phyloP scores from a whole-genome alignment of 768 basidiomycete genomes.

The Gymnopilus dilepis region DNA sequence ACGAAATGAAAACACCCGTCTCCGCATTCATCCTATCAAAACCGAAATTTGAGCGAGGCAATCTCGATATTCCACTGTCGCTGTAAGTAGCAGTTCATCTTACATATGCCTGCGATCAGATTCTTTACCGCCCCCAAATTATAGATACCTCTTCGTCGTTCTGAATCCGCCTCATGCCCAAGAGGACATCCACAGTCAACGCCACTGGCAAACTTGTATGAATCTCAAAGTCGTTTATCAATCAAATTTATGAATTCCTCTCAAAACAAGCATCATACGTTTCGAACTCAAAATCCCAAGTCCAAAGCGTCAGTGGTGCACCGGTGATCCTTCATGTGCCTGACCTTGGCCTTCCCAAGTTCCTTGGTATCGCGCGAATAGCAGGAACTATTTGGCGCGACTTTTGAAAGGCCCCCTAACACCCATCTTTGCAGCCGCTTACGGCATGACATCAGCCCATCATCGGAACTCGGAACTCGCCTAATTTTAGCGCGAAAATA shows the following conservation, averaged over 20 bases:
- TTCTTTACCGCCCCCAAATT: not conserved
- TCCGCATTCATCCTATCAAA: not conserved
- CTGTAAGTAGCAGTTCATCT: not conserved
- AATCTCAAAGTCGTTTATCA: too few species aligned
- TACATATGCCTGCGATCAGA: not conserved
- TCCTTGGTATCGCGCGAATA: not conserved
- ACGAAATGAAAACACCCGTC: not conserved
- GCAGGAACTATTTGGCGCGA: too few species aligned
- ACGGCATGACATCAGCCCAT: slow-evolving; percentile 1
- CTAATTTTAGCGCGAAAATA: not conserved
- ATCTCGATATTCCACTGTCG: not conserved
- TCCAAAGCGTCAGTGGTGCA: too few species aligned
- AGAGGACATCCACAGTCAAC: too few species aligned
- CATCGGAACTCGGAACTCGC: not conserved
- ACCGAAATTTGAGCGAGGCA: not conserved
- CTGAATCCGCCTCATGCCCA: too few species aligned
- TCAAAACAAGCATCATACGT: too few species aligned
- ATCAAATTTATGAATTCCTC: too few species aligned
- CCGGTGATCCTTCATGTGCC: not conserved
- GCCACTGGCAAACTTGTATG: too few species aligned
- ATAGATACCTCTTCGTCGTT: too few species aligned
- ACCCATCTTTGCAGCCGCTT: not conserved
- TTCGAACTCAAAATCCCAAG: not conserved
- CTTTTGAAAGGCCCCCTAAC: too few species aligned
- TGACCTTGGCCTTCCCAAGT: not conserved